Conservation (phyloP, 108 stramenopile species). For the Discostella stelligeroides region DNA sequence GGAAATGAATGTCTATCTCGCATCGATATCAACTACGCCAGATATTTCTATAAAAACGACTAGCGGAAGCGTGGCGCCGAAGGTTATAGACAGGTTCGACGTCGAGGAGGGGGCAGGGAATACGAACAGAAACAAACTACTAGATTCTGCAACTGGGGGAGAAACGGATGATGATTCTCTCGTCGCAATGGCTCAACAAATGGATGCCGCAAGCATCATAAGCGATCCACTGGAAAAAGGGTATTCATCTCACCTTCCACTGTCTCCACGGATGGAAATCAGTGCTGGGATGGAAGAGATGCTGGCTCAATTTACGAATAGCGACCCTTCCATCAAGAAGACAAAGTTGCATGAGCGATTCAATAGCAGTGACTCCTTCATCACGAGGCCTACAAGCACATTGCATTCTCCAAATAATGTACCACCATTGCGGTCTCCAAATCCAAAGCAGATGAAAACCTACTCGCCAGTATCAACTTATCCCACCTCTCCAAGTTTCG, state of each 20-base stretch:
- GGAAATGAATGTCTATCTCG: constrained; percentile 16
- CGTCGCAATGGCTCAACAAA: constrained; percentile 40
- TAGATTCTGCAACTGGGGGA: not conserved
- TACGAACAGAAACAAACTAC: not conserved
- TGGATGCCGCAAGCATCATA: constrained; percentile 40
- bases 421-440: not conserved
- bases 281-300: not conserved
- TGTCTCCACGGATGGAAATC: not conserved
- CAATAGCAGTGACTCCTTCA: not conserved
- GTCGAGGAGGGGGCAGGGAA: not conserved
- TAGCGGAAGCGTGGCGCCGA: not conserved
- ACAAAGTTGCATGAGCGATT: not conserved
- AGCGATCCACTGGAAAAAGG: constrained; percentile 1
- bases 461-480: not conserved
- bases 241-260: not conserved
- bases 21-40: not conserved
- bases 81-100: not conserved
- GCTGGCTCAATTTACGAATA: too few relatives aligned
- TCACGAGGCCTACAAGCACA: not conserved
- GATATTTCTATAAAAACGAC: not conserved
- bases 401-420: not conserved
- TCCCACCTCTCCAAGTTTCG: not conserved
- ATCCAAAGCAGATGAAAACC: constrained; percentile 2
- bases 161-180: constrained; percentile 32
- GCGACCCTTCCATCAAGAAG: too few relatives aligned